Base-by-base conservation (phyloP, 805 yeast species). In the Candida loeiensis region DNA sequence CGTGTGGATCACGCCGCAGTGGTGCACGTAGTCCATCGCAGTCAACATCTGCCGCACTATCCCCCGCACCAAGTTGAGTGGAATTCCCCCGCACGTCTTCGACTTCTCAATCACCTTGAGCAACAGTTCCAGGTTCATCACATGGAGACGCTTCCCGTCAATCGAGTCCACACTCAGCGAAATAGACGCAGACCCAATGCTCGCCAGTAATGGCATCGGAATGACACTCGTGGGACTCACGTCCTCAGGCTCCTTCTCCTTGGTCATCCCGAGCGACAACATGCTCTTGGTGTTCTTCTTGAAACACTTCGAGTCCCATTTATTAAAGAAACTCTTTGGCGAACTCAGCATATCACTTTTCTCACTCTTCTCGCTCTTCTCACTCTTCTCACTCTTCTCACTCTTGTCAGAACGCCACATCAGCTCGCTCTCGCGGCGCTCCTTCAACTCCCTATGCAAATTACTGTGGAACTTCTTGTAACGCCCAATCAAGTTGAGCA, bases 1-100 rank as follows among this genome's bases (percentile, higher is more conserved):
- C 5, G 74, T 69, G 53, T 69, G 74, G 29, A 82, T 80, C 8
- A 81, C 65, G 2, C 85, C 85, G 56, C 86, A 80, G 50, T 63
- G 70, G 55, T 80, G 86, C 47, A 80, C 60, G 50, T 73, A 78
- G 55, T 79, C 82, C 43, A 80, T 54, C 1, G 81, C 79, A 29
- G 72, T 45, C 26, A 79, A 61, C 28, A 79, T 51, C 54, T 80
- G 85, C 45, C 69, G 75, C 7, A 79, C 63, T 25, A 80, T 77
- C 49, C 71, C 79, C 54, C 76, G 75, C 6, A 76, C 82, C 33
- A 75, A 53, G 11, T 68, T 58, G 8, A 79, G 47, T 1, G 85
- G 85, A 16, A 79, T 63, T 0, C 80, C 82, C 21, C 79, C 78
- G 46, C 64, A 69, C 12, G 66, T 59, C 42, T 65, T 69, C 26